Percentiles rank a stretch among this genome's conserved stretches.
Conservation (phyloP, 192 early-diverging fungal genomes). For the Cetraspora pellucida region DNA sequence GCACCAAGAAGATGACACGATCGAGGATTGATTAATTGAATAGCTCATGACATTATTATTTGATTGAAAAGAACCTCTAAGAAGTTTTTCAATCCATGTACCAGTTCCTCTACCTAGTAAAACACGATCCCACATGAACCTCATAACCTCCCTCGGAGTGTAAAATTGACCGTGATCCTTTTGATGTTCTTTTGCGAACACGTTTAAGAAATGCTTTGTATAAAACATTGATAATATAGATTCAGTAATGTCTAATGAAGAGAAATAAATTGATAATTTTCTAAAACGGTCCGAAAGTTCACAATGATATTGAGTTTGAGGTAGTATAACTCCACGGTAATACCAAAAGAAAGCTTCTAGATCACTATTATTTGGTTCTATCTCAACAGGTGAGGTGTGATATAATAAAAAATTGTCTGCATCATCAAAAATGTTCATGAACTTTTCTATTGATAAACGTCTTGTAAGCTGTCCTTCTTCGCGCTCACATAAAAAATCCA, state of each 20-base stretch:
- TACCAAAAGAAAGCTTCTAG: constrained; percentile 30
- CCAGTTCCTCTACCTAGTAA: constrained; percentile 31
- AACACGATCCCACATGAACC: constrained; percentile 60
- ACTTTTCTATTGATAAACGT: background rate
- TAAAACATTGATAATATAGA: constrained; percentile 44
- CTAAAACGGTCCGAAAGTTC: background rate
- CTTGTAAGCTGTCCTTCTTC: background rate
- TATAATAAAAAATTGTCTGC: constrained; percentile 20
- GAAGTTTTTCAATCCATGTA: constrained; percentile 22
- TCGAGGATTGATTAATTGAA: background rate
- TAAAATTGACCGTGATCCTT: constrained; percentile 67
- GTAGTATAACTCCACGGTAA: background rate
- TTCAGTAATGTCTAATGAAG: constrained; percentile 9
- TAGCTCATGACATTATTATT: background rate
- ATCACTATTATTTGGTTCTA: background rate
- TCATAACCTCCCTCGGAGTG: constrained; percentile 54
- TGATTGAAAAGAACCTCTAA: background rate
- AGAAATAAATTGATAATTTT: constrained; percentile 8
- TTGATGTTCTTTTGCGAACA: constrained; percentile 56
- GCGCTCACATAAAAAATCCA: constrained; percentile 23
- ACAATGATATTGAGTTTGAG: background rate
- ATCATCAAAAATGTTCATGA: constrained; percentile 35
- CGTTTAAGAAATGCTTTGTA: constrained; percentile 51
- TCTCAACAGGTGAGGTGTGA: background rate
- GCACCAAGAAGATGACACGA: constrained; percentile 1